Percentiles rank a stretch among this genome's conserved stretches.
Evolutionary conservation across 148 eudicot genomes (phyloP).

Genomic region (Arctostaphylos glauca): DNA sequence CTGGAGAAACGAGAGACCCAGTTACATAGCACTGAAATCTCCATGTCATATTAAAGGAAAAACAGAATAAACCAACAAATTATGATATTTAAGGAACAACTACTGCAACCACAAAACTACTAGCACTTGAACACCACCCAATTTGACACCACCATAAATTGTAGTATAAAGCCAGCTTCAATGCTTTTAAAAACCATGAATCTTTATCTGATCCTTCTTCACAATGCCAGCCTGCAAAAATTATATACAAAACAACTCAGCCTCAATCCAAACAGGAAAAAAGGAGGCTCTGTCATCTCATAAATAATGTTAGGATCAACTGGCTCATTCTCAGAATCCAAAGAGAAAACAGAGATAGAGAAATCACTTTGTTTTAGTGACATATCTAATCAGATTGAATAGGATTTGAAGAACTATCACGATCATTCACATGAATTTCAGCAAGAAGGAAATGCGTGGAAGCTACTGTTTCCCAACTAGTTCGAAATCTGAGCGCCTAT

Average conservation of each 20-base stretch:
- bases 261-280: neutral
- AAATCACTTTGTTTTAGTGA: too few species aligned
- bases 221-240: conserved; percentile 41
- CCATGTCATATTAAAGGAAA: neutral
- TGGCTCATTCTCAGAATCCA: too few species aligned
- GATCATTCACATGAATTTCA: conserved; percentile 9
- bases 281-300: neutral
- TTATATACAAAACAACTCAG: neutral
- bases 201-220: conserved; percentile 73
- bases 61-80: neutral
- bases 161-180: neutral
- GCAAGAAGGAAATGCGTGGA: neutral
- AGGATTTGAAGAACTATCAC: neutral
- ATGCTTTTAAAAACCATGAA: conserved; percentile 67
- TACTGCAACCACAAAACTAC: neutral
- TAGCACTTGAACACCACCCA: neutral
- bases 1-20: neutral
- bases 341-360: too few species aligned
- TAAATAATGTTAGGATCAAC: too few species aligned
- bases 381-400: neutral
- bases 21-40: neutral
- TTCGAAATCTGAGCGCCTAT: too few species aligned
- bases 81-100: neutral
- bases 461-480: neutral
- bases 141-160: neutral